A percentile compares a stretch with the other conserved stretches of the same genome.
Evolutionary conservation across 805 yeast species (phyloP).

Genomic region (Suhomyces sp.): DNA sequence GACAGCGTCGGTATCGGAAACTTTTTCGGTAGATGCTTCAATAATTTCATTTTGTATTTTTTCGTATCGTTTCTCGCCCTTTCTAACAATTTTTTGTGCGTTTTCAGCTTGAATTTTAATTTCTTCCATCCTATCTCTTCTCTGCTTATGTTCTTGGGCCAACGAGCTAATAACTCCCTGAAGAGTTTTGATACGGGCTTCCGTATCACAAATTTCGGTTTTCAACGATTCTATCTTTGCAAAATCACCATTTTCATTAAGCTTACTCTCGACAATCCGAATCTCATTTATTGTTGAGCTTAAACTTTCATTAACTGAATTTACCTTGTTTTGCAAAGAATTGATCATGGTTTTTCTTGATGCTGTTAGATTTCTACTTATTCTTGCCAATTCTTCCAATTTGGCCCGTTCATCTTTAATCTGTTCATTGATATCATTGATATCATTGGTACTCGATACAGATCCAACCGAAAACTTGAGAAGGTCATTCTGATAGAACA

Average conservation of each 20-base stretch:
- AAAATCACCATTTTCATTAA: slow-evolving; percentile 46
- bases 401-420: slow-evolving; percentile 9
- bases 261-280: slow-evolving; percentile 31
- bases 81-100: too few relatives aligned
- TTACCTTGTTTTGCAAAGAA: slow-evolving; percentile 10
- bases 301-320: slow-evolving; percentile 8
- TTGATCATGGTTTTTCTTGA: slow-evolving; percentile 8
- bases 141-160: slow-evolving; percentile 19
- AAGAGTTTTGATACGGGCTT: slow-evolving; percentile 25
- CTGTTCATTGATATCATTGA: slow-evolving; percentile 13
- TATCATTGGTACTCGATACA: slow-evolving; percentile 12
- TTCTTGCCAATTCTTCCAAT: slow-evolving; percentile 6
- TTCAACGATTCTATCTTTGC: slow-evolving; percentile 40
- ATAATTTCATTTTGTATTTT: slow-evolving; percentile 9
- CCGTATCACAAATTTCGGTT: slow-evolving; percentile 30
- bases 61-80: slow-evolving; percentile 6
- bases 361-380: slow-evolving; percentile 8
- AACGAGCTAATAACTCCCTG: slow-evolving; percentile 30
- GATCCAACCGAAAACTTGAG: slow-evolving; percentile 29
- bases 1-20: slow-evolving; percentile 12
- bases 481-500: slow-evolving; percentile 37
- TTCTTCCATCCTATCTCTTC: slow-evolving; percentile 6
- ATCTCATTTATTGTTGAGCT: slow-evolving; percentile 13
- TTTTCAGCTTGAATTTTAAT: slow-evolving; percentile 12
- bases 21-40: slow-evolving; percentile 17